Percentiles rank a stretch among this genome's conserved stretches.
These are phyloP conservation scores for Eleusine coracana DNA, from an alignment of 176 grass and related monocot genomes.

Conservation along the genomic window DNA sequence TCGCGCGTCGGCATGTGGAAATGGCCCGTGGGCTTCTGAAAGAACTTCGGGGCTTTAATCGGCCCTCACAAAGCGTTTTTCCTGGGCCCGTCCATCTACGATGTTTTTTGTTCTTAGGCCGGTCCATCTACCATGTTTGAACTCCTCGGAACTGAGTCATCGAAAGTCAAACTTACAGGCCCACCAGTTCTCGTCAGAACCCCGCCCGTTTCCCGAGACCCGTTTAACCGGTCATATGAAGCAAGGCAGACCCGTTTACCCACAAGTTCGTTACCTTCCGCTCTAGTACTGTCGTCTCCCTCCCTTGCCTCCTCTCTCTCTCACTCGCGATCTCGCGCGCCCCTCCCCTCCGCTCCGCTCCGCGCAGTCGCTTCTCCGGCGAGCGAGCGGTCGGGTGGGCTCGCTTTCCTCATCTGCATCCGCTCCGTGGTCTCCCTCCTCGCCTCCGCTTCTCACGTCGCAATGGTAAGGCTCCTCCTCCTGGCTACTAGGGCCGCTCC, in stretches of 20 bases:
- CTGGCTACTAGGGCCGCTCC: conserved; percentile 1
- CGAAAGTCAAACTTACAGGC: conserved; percentile 13
- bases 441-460: neutral
- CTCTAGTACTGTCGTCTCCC: neutral
- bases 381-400: neutral
- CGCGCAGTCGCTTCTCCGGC: neutral
- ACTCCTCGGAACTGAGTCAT: neutral
- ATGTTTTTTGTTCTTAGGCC: no score
- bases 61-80: no score
- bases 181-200: neutral
- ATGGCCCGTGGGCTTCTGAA: no score
- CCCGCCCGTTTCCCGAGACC: conserved; percentile 13
- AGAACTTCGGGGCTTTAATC: no score
- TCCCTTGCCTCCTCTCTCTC: neutral
- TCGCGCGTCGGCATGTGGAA: no score
- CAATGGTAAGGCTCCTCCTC: conserved; percentile 38
- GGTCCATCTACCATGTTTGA: no score
- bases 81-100: no score
- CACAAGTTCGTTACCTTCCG: conserved; percentile 31
- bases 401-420: neutral
- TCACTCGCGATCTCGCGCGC: neutral
- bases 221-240: neutral
- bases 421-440: neutral
- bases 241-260: conserved; percentile 35
- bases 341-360: neutral